phyloP scores from a whole-genome alignment of 768 basidiomycete genomes.

The Amanita inopinata region DNA sequence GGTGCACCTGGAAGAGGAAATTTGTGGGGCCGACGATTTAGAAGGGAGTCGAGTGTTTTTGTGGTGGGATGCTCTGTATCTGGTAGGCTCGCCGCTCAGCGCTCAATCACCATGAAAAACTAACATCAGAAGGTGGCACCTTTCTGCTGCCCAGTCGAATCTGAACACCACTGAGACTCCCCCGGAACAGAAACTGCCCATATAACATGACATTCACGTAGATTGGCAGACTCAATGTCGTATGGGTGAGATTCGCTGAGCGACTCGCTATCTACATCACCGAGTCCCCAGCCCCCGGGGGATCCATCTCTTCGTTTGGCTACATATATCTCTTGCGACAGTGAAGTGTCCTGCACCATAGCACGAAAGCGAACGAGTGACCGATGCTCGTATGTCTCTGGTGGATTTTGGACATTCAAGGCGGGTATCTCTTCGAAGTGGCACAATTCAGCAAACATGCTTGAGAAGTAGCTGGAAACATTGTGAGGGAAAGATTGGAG shows the following conservation, averaged over 20 bases:
- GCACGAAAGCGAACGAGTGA: constrained; percentile 62
- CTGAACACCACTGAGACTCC: constrained; percentile 46
- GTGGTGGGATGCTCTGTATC: neutral
- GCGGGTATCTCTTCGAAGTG: constrained; percentile 41
- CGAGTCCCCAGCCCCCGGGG: constrained; percentile 73
- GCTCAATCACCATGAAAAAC: too few relatives aligned
- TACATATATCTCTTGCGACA: constrained; percentile 65
- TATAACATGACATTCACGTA: constrained; percentile 53
- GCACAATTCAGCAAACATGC: constrained; percentile 1
- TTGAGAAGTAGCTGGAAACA: neutral
- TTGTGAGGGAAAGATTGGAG: constrained; percentile 6
- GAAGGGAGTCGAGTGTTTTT: neutral
- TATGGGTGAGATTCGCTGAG: too few relatives aligned
- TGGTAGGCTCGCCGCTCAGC: too few relatives aligned
- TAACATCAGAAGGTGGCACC: neutral
- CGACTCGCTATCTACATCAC: constrained; percentile 21
- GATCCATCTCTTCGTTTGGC: constrained; percentile 29
- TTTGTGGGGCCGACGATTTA: constrained; percentile 41
- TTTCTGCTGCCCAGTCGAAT: constrained; percentile 11
- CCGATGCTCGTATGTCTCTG: constrained; percentile 38
- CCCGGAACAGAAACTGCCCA: constrained; percentile 76
- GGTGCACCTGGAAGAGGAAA: constrained; percentile 43
- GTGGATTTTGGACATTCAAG: constrained; percentile 38
- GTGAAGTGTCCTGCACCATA: constrained; percentile 78
- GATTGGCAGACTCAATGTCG: constrained; percentile 34